Conservation (phyloP, 305 asterid species). For the Fraxinus angustifolia region DNA sequence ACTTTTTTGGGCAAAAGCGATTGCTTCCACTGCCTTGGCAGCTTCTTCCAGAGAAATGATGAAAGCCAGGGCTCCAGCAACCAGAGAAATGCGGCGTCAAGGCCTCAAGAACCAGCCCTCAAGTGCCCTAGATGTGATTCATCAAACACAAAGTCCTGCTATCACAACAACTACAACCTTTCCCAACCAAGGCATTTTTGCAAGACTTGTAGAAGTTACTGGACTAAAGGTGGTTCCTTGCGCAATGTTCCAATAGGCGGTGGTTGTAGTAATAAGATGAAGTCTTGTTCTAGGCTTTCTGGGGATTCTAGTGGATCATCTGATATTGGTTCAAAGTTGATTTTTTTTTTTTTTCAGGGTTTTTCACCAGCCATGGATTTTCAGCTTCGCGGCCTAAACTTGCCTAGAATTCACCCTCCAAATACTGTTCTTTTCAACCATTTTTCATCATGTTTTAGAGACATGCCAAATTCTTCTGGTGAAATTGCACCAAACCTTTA, state of each 20-base stretch:
- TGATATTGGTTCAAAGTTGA: conserved; percentile 49
- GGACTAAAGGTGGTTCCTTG: conserved; percentile 86
- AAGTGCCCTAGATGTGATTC: conserved; percentile 94
- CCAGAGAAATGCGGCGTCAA: conserved; percentile 33
- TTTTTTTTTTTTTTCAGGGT: conserved; percentile 45
- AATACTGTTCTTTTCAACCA: conserved; percentile 27
- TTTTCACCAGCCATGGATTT: conserved; percentile 84
- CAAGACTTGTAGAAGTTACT: conserved; percentile 27
- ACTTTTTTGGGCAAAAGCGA: conserved; percentile 38
- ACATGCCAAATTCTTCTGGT: conserved; percentile 21
- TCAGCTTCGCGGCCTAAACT: conserved; percentile 45
- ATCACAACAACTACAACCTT: conserved; percentile 81
- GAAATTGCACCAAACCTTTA: conserved; percentile 39
- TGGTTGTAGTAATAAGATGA: conserved; percentile 67
- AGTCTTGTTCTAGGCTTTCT: conserved; percentile 34
- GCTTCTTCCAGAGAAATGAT: conserved; percentile 48
- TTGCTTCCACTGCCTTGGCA: conserved; percentile 66
- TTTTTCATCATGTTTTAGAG: conserved; percentile 30
- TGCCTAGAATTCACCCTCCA: conserved; percentile 25
- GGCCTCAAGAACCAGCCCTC: conserved; percentile 44
- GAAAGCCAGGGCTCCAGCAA: not conserved
- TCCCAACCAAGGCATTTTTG: conserved; percentile 79
- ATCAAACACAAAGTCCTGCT: conserved; percentile 76
- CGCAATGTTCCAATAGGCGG: conserved; percentile 87
- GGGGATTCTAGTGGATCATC: conserved; percentile 35